Conservation (phyloP, 2,329 filamentous ascomycete genomes). For the Capronia coronata region DNA sequence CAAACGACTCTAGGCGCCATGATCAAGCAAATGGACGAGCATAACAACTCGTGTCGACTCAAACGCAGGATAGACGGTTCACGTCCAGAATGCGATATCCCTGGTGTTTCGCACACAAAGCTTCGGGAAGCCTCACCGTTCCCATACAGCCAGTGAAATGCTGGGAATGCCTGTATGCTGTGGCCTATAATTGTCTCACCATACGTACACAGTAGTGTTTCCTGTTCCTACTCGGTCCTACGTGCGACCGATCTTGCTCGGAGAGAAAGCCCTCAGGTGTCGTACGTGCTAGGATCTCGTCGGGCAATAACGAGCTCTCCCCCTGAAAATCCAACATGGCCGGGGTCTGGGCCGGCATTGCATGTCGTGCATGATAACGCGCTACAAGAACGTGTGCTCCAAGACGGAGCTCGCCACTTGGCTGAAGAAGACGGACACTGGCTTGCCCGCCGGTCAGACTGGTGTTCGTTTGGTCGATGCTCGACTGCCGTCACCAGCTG, state of each 20-base stretch:
- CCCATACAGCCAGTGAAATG: conserved; percentile 7
- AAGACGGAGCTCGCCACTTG: conserved; percentile 6
- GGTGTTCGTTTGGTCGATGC: background rate
- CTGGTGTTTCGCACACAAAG: conserved; percentile 4
- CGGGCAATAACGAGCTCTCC: background rate
- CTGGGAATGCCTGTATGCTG: background rate
- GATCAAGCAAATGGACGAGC: background rate
- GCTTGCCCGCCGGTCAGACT: background rate
- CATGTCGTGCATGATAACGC: conserved; percentile 14
- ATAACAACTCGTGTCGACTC: too few species aligned
- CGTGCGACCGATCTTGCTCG: background rate
- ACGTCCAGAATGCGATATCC: conserved; percentile 1
- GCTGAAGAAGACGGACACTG: background rate
- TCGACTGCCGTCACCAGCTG: background rate
- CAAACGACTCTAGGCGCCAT: conserved; percentile 7
- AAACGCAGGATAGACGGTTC: too few species aligned
- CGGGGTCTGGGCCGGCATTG: background rate
- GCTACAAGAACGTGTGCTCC: background rate
- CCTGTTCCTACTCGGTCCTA: background rate
- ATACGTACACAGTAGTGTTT: background rate
- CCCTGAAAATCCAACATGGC: conserved; percentile 16
- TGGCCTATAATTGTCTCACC: conserved; percentile 13
- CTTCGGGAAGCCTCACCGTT: conserved; percentile 12
- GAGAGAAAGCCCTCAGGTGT: conserved; percentile 5
- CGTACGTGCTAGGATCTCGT: conserved; percentile 8